Evolutionary conservation across 2,329 filamentous ascomycete species (phyloP), one percentile per base, ranked within the genome.

Genomic region (Aspergillus tamarii): DNA sequence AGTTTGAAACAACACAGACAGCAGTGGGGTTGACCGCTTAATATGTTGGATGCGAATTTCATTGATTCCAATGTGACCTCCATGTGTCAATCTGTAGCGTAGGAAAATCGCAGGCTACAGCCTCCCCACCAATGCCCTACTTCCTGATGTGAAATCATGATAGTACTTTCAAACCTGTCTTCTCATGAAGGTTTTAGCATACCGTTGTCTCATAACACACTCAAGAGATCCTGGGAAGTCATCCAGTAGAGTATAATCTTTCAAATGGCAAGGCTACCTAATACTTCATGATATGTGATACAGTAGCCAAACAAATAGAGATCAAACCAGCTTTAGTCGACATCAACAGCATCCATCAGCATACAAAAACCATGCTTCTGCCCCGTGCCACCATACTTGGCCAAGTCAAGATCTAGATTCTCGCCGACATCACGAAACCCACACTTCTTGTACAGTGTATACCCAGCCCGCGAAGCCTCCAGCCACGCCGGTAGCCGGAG

Each of bases 281-380:
- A 36, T 16, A 16, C 14, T 34, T 16, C 34, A 36, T 16, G 34
- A 14, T 36, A 36, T 36, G 34, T 36, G 14, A 14, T 36, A 36
- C n/a, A 19, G 2, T n/a, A n/a, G 19, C 16, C 39, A 41, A 19
- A 8, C 14, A 39, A 39, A 19, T 39, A 39, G 2, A 8, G 7
- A 16, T 19, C 36, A 19, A 19, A 10, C 39, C 19, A 41, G 7
- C 16, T 19, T n/a, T n/a, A 41, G 7, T 41, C 9, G 7, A 19
- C 16, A 10, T 41, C 16, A 8, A 41, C 39, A 41, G 39, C 39
- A 41, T 85, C 54, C 54, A 28, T 50, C 57, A 59, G 32, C 57
- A 59, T 59, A 50, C 57, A 59, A 21, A 34, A 34, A 1, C 21
- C 46, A 9, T 48, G 14, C 26, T 26, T 23, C 43, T 4, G 21